These are phyloP conservation scores for Pezicula carpinea DNA, from an alignment of 2,329 filamentous ascomycete genomes.

Conservation along the genomic window DNA sequence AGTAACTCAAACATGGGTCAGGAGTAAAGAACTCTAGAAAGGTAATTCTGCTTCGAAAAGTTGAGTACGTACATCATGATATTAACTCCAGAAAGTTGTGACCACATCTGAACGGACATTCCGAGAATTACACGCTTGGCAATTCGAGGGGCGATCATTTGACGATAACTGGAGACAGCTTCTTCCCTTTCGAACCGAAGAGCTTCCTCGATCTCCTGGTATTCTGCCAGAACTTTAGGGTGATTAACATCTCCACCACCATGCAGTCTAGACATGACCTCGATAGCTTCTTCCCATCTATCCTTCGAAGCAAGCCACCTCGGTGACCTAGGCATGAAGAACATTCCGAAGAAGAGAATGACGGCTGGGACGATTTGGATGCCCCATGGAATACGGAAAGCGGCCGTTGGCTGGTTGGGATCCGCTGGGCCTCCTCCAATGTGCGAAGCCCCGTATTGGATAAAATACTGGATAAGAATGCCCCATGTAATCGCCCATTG, in stretches of 20 bases:
- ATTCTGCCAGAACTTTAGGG: slow-evolving; percentile 58
- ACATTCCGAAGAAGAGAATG: slow-evolving; percentile 49
- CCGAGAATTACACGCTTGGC: slow-evolving; percentile 67
- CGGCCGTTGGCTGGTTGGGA: slow-evolving; percentile 43
- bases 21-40: no score
- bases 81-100: slow-evolving; percentile 71
- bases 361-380: slow-evolving; percentile 53
- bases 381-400: slow-evolving; percentile 59
- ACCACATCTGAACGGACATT: slow-evolving; percentile 72
- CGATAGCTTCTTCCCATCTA: slow-evolving; percentile 60
- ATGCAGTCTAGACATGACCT: slow-evolving; percentile 54
- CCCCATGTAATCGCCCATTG: slow-evolving; percentile 71
- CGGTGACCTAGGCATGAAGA: slow-evolving; percentile 61
- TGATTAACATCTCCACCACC: slow-evolving; percentile 50
- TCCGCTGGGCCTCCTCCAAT: slow-evolving; percentile 47
- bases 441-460: slow-evolving; percentile 58
- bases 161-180: slow-evolving; percentile 63
- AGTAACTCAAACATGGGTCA: no score
- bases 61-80: slow-evolving; percentile 71
- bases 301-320: slow-evolving; percentile 67
- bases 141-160: slow-evolving; percentile 68
- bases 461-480: slow-evolving; percentile 62
- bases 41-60: no score
- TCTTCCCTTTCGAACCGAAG: slow-evolving; percentile 70
- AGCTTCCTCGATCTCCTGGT: slow-evolving; percentile 65